These are phyloP conservation scores for Tetrahymena elliotti DNA, from an alignment of 73 alveolate species.

Conservation along the genomic window DNA sequence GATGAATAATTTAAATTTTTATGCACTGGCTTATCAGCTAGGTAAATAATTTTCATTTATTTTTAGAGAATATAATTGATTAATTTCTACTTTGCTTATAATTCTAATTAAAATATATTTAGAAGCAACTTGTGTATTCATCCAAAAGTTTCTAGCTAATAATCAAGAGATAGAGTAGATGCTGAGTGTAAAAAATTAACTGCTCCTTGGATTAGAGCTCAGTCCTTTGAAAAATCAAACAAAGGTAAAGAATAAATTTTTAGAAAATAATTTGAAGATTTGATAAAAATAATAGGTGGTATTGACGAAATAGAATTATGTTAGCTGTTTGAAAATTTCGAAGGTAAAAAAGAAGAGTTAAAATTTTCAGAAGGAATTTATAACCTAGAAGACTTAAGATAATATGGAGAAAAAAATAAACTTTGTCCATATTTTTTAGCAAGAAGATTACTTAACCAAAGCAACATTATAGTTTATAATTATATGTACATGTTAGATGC, in stretches of 20 bases:
- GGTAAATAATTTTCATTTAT: neutral
- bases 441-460: conserved; percentile 31
- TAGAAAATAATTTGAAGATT: neutral
- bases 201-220: conserved; percentile 71
- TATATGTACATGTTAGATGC: conserved; percentile 77
- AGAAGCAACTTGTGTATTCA: conserved; percentile 71
- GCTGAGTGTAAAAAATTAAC: conserved; percentile 62
- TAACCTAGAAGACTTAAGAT: conserved; percentile 61
- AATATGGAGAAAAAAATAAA: conserved; percentile 50
- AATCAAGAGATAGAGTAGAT: conserved; percentile 65
- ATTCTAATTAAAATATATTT: conserved; percentile 40
- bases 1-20: conserved; percentile 15
- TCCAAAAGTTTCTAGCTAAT: conserved; percentile 46
- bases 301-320: conserved; percentile 36
- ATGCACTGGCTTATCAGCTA: conserved; percentile 19
- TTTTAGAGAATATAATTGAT: neutral
- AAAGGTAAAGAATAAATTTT: neutral
- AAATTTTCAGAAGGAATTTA: conserved; percentile 51
- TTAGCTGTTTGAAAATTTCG: conserved; percentile 53
- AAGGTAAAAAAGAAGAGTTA: conserved; percentile 28
- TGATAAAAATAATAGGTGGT: neutral
- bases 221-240: neutral
- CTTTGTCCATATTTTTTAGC: conserved; percentile 75
- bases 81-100: conserved; percentile 5
- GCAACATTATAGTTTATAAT: conserved; percentile 73